A percentile compares a stretch with the other conserved stretches of the same genome.
phyloP scores from a whole-genome alignment of 73 alveolate species.

The Halteria grandinella region DNA sequence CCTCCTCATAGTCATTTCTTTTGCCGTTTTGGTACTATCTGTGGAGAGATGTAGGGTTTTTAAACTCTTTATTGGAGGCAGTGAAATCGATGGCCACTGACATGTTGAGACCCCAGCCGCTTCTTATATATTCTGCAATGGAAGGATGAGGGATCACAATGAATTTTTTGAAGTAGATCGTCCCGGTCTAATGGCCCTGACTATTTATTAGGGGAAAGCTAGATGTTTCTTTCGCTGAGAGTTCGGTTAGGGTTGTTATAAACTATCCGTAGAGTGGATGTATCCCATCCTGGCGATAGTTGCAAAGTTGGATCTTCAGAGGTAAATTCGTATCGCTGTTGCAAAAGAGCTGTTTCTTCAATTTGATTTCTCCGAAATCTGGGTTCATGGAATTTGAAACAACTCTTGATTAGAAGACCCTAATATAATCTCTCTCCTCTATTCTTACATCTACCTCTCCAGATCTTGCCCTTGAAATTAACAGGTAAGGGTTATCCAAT shows the following conservation, averaged over 20 bases:
- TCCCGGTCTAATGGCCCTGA: not conserved
- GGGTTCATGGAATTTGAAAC: constrained; percentile 9
- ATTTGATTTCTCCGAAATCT: not conserved
- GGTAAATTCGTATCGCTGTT: constrained; percentile 26
- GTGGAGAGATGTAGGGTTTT: constrained; percentile 69
- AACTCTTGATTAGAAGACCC: constrained; percentile 36
- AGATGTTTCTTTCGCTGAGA: not conserved
- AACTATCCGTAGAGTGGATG: constrained; percentile 47
- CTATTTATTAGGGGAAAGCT: not conserved
- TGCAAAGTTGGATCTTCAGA: not conserved
- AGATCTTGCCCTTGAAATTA: constrained; percentile 43
- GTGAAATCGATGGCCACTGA: constrained; percentile 87
- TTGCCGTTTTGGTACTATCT: constrained; percentile 26
- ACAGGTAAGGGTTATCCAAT: constrained; percentile 37
- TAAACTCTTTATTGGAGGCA: constrained; percentile 71
- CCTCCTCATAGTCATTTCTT: constrained; percentile 77
- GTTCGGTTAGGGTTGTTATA: not conserved
- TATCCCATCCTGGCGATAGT: constrained; percentile 11
- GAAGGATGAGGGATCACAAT: constrained; percentile 32
- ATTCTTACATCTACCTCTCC: constrained; percentile 7
- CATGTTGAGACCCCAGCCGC: constrained; percentile 72
- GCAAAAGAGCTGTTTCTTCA: constrained; percentile 37
- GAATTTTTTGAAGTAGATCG: constrained; percentile 5
- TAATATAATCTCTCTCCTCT: too few species aligned
- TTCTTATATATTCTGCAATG: constrained; percentile 70